Conservation (phyloP, 2,329 filamentous ascomycete species). For the Blumeria hordei region DNA sequence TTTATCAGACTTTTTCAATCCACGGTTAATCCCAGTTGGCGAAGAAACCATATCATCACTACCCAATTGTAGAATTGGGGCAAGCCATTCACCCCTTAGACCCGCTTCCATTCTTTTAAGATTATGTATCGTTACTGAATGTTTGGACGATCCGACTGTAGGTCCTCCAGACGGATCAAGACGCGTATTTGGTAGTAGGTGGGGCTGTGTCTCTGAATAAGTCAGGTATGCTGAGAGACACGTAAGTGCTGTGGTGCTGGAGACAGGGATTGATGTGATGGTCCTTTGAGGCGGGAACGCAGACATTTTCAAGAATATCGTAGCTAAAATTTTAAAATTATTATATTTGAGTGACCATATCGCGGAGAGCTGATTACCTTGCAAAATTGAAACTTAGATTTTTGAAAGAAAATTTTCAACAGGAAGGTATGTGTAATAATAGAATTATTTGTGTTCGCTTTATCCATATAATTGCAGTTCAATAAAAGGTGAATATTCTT, state of each 20-base stretch:
- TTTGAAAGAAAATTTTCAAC: no score
- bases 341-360: no score
- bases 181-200: constrained; percentile 15
- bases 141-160: constrained; percentile 9
- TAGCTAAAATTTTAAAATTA: no score
- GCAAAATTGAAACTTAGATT: no score
- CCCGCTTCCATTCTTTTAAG: constrained; percentile 27
- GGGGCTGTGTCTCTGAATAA: constrained; percentile 8
- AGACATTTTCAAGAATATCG: constrained; percentile 8
- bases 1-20: constrained; percentile 6
- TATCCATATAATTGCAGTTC: no score
- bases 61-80: constrained; percentile 18
- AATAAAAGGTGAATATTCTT: no score
- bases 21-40: constrained; percentile 1
- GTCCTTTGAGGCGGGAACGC: constrained; percentile 13
- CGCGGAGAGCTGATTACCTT: no score
- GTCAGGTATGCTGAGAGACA: constrained; percentile 13
- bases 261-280: constrained; percentile 9
- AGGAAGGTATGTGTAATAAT: no score
- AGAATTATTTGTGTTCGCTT: no score
- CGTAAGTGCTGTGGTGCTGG: constrained; percentile 11
- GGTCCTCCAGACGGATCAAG: constrained; percentile 13
- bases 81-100: constrained; percentile 24
- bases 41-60: constrained; percentile 4
- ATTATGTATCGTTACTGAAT: constrained; percentile 25